These are phyloP conservation scores for Babesia bovis DNA, from an alignment of 169 alveolate species.

Conservation along the genomic window DNA sequence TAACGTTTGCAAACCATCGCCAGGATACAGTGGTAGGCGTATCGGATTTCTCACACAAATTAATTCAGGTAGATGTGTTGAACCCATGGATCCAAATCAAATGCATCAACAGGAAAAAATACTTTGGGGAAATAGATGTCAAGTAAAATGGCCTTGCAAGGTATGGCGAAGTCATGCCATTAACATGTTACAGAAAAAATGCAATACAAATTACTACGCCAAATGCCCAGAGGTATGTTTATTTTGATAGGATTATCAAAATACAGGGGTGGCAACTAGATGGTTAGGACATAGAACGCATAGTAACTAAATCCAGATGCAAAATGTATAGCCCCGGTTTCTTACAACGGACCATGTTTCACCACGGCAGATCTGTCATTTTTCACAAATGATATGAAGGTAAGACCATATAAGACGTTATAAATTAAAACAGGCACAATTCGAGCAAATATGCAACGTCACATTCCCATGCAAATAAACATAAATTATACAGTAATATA, in stretches of 20 bases:
- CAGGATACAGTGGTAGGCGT: constrained; percentile 38
- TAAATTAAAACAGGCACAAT: constrained; percentile 29
- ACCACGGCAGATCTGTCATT: constrained; percentile 51
- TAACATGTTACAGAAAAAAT: background rate
- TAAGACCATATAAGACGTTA: background rate
- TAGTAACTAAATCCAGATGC: constrained; percentile 40
- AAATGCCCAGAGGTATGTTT: constrained; percentile 56
- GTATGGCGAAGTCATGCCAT: background rate
- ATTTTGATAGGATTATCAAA: background rate
- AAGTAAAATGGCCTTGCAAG: constrained; percentile 46
- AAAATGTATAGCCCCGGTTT: constrained; percentile 45
- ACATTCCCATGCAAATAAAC: constrained; percentile 29
- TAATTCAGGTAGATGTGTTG: constrained; percentile 17
- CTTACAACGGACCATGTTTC: constrained; percentile 63
- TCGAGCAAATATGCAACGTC: constrained; percentile 48
- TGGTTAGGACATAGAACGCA: constrained; percentile 23
- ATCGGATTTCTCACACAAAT: background rate
- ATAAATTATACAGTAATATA: background rate
- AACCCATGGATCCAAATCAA: background rate
- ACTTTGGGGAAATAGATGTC: constrained; percentile 60
- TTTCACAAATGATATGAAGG: constrained; percentile 46
- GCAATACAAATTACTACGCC: constrained; percentile 21
- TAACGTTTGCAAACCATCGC: constrained; percentile 32
- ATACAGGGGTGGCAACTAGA: constrained; percentile 51
- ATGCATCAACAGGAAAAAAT: constrained; percentile 37